Base-by-base conservation (phyloP, 192 early-diverging fungal genomes). In the Irineochytrium annulatum region DNA sequence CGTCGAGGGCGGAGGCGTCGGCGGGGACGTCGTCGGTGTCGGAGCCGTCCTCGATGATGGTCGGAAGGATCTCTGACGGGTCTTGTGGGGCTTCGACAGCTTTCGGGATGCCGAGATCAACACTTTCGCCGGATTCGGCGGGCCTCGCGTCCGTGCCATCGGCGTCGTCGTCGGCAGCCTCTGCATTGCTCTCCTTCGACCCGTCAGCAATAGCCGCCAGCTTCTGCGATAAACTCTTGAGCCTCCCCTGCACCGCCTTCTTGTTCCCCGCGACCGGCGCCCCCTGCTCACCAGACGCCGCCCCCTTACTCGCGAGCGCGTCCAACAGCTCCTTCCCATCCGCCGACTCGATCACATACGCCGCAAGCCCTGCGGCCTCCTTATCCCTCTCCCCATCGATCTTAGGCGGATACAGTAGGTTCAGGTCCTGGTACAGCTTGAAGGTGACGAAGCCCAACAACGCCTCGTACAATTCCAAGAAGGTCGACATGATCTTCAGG, bases 401-500 rank as follows among this genome's bases (percentile, higher is more conserved):
- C 59, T 77, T 82, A 34, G 96, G 96, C 37, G 96, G 96, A 66
- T 99, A 99, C 19, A 87, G 73, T 35, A 96, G 73, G 77, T 95
- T 95, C 52, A 85, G 59, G 33, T 92, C 89, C 17, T 83, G 80
- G 75, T 87, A 99, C 54, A 99, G 84, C 67, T 87, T 91, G 79
- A 78, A 97, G 79, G 93, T 95, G 72, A 96, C 87, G 75, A 99
- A 99, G 28, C 91, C 89, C 33, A 93, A 68, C 43, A 97, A 75
- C 3, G 92, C 94, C 68, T 87, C 86, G 73, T 99, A 91, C 58
- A 99, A 89, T 63, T 99, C 91, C 68, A 97, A 77, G 79, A 99
- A 99, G 28, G 96, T 99, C 46, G 79, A 51, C 93, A 99, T 97
- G 39, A 99, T 88, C 70, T 90, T 83, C 73, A 99, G 91, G 73